phyloP scores from a whole-genome alignment of 371 early-diverging fungal species.

The Circinella umbellata region DNA sequence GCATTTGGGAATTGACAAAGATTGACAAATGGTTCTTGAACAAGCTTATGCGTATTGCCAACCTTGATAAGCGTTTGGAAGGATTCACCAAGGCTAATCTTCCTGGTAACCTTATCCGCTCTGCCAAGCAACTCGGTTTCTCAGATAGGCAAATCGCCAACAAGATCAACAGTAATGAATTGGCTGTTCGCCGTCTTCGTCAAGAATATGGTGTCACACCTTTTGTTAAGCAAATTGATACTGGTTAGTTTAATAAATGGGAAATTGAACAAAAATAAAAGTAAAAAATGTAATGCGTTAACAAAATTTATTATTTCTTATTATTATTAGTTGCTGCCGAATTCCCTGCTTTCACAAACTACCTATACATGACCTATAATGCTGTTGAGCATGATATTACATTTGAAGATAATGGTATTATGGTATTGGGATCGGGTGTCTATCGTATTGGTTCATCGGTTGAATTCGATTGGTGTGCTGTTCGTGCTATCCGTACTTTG shows the following conservation, averaged over 20 bases:
- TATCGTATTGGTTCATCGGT: constrained; percentile 96
- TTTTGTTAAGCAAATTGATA: constrained; percentile 97
- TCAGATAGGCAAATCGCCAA: constrained; percentile 88
- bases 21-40: constrained; percentile 97
- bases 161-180: constrained; percentile 81
- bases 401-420: constrained; percentile 88
- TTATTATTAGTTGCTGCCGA: constrained; percentile 83
- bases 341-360: constrained; percentile 96
- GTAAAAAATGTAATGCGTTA: neutral
- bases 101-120: constrained; percentile 65
- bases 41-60: constrained; percentile 77
- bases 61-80: constrained; percentile 50
- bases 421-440: constrained; percentile 96
- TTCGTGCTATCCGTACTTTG: constrained; percentile 89
- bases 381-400: constrained; percentile 86
- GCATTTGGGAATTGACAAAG: constrained; percentile 84
- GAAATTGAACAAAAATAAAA: constrained; percentile 65
- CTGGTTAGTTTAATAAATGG: constrained; percentile 61
- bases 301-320: neutral
- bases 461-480: constrained; percentile 98
- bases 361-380: constrained; percentile 96
- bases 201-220: constrained; percentile 81
- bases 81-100: constrained; percentile 53
- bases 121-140: constrained; percentile 92
- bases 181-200: constrained; percentile 85